Percentiles rank a stretch among this genome's conserved stretches.
Conservation (phyloP, 1,139 yeast genomes). For the Suhomyces wounanorum region DNA sequence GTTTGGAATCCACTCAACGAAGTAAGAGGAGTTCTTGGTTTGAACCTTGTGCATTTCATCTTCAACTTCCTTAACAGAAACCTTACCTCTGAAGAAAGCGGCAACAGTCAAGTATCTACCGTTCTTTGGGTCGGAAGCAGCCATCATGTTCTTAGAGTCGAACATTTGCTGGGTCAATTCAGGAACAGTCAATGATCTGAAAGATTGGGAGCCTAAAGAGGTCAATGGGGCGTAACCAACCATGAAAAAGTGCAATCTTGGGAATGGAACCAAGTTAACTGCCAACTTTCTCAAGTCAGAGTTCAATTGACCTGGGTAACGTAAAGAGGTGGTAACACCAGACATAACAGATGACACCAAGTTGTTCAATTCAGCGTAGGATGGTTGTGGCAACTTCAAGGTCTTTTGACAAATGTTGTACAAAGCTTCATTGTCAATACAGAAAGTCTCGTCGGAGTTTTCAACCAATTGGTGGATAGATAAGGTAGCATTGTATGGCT, state of each 20-base stretch:
- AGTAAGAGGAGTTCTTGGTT: conserved; percentile 75
- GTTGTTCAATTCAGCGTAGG: conserved; percentile 73
- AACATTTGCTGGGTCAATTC: conserved; percentile 93
- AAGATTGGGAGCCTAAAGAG: conserved; percentile 74
- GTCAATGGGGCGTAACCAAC: conserved; percentile 93
- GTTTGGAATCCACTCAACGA: conserved; percentile 97
- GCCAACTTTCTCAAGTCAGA: conserved; percentile 90
- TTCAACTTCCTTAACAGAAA: conserved; percentile 88
- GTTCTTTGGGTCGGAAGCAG: conserved; percentile 86
- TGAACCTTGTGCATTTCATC: conserved; percentile 89
- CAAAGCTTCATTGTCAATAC: conserved; percentile 91
- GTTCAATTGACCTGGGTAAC: conserved; percentile 93
- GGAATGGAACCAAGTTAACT: conserved; percentile 91
- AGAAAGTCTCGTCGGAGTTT: conserved; percentile 88
- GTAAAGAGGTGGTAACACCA: conserved; percentile 84
- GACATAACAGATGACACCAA: conserved; percentile 90
- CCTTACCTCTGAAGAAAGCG: conserved; percentile 91
- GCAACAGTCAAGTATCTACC: conserved; percentile 95
- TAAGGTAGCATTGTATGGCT: conserved; percentile 90
- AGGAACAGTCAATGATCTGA: conserved; percentile 83
- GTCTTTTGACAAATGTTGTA: conserved; percentile 87
- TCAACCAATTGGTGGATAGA: conserved; percentile 93
- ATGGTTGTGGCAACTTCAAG: conserved; percentile 76
- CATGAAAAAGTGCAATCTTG: conserved; percentile 92
- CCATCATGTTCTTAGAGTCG: conserved; percentile 93